These are phyloP conservation scores for Fusarium sp. DNA, from an alignment of 2,329 filamentous ascomycete genomes.

Conservation along the genomic window DNA sequence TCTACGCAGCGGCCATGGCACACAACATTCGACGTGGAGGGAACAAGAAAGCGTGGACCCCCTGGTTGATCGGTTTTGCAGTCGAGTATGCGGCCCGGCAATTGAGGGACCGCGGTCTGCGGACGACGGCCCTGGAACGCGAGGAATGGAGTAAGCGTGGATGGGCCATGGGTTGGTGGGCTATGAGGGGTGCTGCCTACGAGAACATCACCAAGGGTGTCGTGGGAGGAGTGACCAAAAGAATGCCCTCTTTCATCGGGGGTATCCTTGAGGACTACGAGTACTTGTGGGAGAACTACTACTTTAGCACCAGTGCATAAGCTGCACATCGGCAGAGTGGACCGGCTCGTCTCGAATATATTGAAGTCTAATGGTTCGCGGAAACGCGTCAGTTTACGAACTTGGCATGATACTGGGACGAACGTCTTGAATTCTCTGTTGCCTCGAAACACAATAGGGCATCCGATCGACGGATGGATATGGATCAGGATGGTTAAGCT, in stretches of 20 bases:
- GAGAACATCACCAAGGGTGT: conserved; percentile 87
- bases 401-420: conserved; percentile 15
- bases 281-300: conserved; percentile 98
- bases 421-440: conserved; percentile 6
- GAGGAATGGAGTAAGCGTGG: conserved; percentile 90
- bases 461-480: conserved; percentile 24
- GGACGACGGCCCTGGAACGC: conserved; percentile 87
- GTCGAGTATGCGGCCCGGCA: conserved; percentile 93
- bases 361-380: conserved; percentile 1
- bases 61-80: conserved; percentile 87
- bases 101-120: conserved; percentile 77
- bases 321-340: not conserved
- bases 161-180: conserved; percentile 95
- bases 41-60: conserved; percentile 85
- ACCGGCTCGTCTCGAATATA: conserved; percentile 23
- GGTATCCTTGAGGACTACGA: conserved; percentile 96
- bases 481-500: conserved; percentile 9
- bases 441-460: conserved; percentile 9
- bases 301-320: conserved; percentile 75
- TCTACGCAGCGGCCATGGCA: conserved; percentile 87
- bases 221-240: conserved; percentile 78
- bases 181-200: conserved; percentile 96
- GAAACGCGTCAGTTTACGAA: conserved; percentile 16
- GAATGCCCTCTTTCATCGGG: conserved; percentile 82
- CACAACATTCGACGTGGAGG: conserved; percentile 61